Evolutionary conservation across 2,329 filamentous ascomycete genomes (phyloP).

Genomic region (Plenodomus lindquistii): DNA sequence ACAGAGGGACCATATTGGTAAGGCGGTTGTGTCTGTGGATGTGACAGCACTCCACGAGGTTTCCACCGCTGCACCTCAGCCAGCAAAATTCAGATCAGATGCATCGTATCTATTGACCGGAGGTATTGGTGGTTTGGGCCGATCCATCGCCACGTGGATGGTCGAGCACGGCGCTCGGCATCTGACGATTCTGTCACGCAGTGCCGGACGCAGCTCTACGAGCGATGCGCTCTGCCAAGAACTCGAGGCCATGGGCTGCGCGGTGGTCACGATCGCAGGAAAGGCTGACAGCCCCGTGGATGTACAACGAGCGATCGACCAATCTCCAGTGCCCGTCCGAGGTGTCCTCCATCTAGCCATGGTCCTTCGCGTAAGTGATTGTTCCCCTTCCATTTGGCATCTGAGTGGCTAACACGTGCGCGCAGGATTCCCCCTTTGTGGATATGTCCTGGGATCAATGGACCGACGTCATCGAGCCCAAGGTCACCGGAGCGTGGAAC

Average conservation of each 20-base stretch:
- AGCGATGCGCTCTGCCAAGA: conserved; percentile 2
- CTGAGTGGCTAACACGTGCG: background rate
- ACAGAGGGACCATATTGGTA: conserved; percentile 12
- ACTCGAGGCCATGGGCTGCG: conserved; percentile 1
- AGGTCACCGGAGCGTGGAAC: conserved; percentile 39
- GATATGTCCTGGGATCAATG: conserved; percentile 12
- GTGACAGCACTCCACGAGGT: background rate
- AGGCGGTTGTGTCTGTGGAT: conserved; percentile 1
- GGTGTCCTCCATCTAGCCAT: conserved; percentile 21
- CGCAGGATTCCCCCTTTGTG: conserved; percentile 1
- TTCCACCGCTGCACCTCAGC: background rate
- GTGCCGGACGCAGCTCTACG: background rate
- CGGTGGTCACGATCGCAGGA: background rate
- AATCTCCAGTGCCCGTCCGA: conserved; percentile 5
- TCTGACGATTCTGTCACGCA: conserved; percentile 13
- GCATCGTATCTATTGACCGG: conserved; percentile 20
- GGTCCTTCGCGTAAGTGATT: conserved; percentile 4
- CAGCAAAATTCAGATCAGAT: background rate
- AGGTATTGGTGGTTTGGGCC: conserved; percentile 22
- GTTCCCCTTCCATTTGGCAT: background rate
- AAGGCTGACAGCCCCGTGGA: background rate
- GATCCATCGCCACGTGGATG: conserved; percentile 16
- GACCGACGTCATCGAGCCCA: conserved; percentile 12
- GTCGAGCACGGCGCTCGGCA: conserved; percentile 15
- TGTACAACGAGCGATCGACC: background rate